A percentile compares a stretch with the other conserved stretches of the same genome.
Evolutionary conservation across 2,329 filamentous ascomycete species (phyloP).

Genomic region (Geosmithia flava): DNA sequence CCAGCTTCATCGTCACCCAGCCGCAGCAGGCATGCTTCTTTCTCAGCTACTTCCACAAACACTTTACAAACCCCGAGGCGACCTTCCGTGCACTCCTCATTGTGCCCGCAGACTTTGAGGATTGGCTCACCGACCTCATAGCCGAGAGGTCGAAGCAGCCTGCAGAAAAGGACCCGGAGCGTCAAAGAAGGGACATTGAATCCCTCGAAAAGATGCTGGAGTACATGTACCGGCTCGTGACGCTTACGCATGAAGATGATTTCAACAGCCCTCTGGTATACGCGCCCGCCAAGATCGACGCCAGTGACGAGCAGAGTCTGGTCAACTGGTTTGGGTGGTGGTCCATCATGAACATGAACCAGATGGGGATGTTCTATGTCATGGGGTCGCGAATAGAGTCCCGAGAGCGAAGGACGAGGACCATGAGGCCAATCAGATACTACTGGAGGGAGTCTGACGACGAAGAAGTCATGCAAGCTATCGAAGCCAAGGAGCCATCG

Average conservation of each 20-base stretch:
- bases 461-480: not conserved
- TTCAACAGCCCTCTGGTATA: constrained; percentile 24
- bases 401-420: not conserved
- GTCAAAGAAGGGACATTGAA: not conserved
- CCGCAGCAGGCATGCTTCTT: constrained; percentile 19
- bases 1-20: constrained; percentile 26
- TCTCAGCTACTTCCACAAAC: constrained; percentile 20
- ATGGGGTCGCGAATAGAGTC: constrained; percentile 29
- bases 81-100: constrained; percentile 1
- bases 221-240: not conserved
- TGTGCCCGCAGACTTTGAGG: constrained; percentile 1
- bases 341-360: constrained; percentile 34
- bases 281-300: constrained; percentile 34
- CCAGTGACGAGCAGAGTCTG: constrained; percentile 48
- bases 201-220: constrained; percentile 1
- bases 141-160: not conserved
- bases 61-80: constrained; percentile 5
- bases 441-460: not conserved
- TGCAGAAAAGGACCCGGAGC: not conserved
- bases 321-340: constrained; percentile 53
- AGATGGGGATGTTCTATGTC: constrained; percentile 41
- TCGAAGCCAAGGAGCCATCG: constrained; percentile 1
- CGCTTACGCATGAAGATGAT: constrained; percentile 2
- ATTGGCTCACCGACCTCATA: constrained; percentile 1
- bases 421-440: not conserved